Evolutionary conservation across 2,329 filamentous ascomycete genomes (phyloP).

Genomic region (Penicillium sp.): DNA sequence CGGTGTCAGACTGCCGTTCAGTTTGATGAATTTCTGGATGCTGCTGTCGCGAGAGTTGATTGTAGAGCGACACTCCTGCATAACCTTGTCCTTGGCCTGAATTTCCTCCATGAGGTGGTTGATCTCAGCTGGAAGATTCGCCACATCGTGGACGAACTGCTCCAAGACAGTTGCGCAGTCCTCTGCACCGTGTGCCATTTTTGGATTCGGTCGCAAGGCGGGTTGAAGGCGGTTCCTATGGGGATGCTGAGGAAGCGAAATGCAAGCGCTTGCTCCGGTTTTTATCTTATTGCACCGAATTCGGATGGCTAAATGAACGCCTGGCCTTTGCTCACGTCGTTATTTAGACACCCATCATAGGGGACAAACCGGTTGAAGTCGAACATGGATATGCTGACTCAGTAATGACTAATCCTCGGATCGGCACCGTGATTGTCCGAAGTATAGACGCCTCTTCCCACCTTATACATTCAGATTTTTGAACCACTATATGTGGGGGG

Average conservation of each 20-base stretch:
- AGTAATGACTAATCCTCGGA: background rate
- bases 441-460: background rate
- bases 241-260: background rate
- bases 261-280: background rate
- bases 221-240: background rate
- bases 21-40: constrained; percentile 65
- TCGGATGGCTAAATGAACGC: background rate
- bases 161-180: constrained; percentile 65
- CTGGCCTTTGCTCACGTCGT: background rate
- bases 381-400: background rate
- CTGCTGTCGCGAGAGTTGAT: constrained; percentile 60
- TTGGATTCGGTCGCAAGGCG: constrained; percentile 7
- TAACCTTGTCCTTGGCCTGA: constrained; percentile 62
- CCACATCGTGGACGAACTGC: constrained; percentile 64
- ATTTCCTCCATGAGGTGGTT: constrained; percentile 67
- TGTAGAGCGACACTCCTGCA: constrained; percentile 57
- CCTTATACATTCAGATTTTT: background rate
- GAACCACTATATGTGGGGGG: background rate
- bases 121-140: constrained; percentile 64
- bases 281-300: background rate
- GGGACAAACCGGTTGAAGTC: background rate
- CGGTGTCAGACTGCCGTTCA: constrained; percentile 60
- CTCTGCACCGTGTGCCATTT: constrained; percentile 53
- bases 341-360: background rate
- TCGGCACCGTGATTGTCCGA: background rate